phyloP scores from a whole-genome alignment of 176 grass and related monocot species.

The Cenchrus americanus region DNA sequence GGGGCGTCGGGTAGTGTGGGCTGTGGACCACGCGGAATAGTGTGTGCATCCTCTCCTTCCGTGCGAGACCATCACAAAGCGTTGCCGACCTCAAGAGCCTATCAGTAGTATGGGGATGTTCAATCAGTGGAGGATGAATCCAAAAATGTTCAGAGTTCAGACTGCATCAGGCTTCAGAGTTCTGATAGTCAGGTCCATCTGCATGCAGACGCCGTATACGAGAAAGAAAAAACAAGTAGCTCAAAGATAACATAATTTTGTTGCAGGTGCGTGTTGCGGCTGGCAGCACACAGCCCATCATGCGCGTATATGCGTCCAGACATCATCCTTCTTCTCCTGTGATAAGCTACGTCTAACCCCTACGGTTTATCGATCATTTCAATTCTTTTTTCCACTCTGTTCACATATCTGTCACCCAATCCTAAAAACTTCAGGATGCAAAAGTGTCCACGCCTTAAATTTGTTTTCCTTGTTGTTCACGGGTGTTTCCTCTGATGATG shows the following conservation, averaged over 20 bases:
- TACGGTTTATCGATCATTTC: background rate
- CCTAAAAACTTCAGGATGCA: background rate
- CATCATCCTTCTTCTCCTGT: background rate
- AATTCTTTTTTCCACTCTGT: background rate
- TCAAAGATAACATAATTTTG: conserved; percentile 26
- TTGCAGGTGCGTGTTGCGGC: conserved; percentile 7
- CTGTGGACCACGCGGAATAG: background rate
- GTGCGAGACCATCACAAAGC: background rate
- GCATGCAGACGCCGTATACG: background rate
- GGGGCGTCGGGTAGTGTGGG: background rate
- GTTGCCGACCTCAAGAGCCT: background rate
- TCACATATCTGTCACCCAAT: conserved; percentile 24
- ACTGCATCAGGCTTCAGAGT: background rate
- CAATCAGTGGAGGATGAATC: background rate
- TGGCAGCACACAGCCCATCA: background rate
- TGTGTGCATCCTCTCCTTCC: too few relatives aligned
- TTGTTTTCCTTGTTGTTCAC: conserved; percentile 22
- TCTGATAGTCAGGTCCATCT: background rate
- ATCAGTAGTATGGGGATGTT: background rate
- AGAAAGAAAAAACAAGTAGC: background rate
- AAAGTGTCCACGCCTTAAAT: background rate
- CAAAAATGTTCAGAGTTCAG: too few relatives aligned
- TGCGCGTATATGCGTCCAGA: background rate
- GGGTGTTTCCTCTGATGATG: conserved; percentile 1
- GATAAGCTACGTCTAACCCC: background rate